Base-by-base conservation (phyloP, 2,329 filamentous ascomycete genomes). In the Neopestalotiopsis rosae region DNA sequence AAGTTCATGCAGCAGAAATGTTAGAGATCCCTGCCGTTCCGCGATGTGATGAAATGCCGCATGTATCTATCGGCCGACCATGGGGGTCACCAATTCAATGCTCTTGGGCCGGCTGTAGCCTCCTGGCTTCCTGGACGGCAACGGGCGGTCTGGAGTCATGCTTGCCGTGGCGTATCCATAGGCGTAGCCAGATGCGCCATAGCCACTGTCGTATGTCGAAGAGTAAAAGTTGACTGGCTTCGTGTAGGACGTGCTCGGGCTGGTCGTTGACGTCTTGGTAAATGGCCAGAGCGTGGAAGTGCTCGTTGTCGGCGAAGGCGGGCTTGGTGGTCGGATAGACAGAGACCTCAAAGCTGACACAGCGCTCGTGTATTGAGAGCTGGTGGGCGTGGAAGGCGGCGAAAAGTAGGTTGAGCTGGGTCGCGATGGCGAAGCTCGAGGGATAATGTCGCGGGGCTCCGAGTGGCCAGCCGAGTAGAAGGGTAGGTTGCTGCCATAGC, bases 61-160 rank as follows among this genome's bases (percentile, higher is more conserved):
- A 30, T 12, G 14, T n/a, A n/a, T 13, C 75, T 71, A 89, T 73
- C 85, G 83, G 66, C 86, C 82, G 72, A 87, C 76, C 78, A 89
- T 85, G 42, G 89, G 89, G 65, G 88, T 90, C 59, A 91, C 88
- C 28, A 91, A 82, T 79, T 91, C 88, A 73, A 90, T 89, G 79
- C 88, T 90, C 79, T 86, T 89, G 42, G 88, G 87, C 61, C 89
- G 83, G 72, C 87, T 83, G 78, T 88, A 88, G 52, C 82, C 81
- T 49, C 84, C 81, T 3, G 88, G 87, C 64, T 85, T 83, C 62
- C 89, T 84, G 10, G 84, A 83, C 14, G 89, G 89, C 30, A 90
- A 79, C 6, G 89, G 89, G 9, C 88, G 82, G 71, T 90, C 88
- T 73, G 74, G 70, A 52, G 72, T 72, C 61, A 81, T 81, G 63